Percentiles rank a stretch among this genome's conserved stretches.
Conservation (phyloP, 768 basidiomycete species). For the Guyanaporus albipodus region DNA sequence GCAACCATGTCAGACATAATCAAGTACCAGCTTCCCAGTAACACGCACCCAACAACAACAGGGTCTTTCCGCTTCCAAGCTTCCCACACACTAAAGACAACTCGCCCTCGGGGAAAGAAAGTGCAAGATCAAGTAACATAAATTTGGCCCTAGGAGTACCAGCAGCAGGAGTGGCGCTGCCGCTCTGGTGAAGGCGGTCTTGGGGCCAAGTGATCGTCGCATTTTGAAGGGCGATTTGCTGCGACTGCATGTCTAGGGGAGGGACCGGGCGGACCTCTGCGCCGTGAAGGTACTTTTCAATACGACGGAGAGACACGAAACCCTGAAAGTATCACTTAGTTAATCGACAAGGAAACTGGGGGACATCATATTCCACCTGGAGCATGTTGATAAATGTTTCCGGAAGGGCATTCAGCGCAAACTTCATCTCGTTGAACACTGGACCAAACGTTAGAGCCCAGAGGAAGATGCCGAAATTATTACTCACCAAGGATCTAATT, state of each 20-base stretch:
- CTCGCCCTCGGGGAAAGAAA: conserved; percentile 76
- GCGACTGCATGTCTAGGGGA: conserved; percentile 52
- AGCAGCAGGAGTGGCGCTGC: conserved; percentile 45
- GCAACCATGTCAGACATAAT: conserved; percentile 8
- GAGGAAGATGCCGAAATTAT: not conserved
- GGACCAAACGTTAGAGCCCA: conserved; percentile 6
- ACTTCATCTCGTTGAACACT: conserved; percentile 89
- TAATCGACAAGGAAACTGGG: not conserved
- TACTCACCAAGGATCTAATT: conserved; percentile 40
- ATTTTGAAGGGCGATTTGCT: conserved; percentile 69
- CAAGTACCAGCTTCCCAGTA: not conserved
- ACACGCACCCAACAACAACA: conserved; percentile 61
- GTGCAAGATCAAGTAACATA: conserved; percentile 68
- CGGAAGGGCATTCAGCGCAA: conserved; percentile 81
- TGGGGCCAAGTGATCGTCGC: conserved; percentile 92
- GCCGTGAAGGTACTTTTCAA: conserved; percentile 81
- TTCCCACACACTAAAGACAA: conserved; percentile 86
- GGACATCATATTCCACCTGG: conserved; percentile 44
- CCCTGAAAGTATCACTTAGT: conserved; percentile 38
- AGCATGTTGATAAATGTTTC: conserved; percentile 90
- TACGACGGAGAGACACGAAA: conserved; percentile 81
- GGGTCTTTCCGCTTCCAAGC: conserved; percentile 84
- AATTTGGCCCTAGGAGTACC: conserved; percentile 80
- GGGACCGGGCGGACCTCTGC: conserved; percentile 67
- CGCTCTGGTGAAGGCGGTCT: conserved; percentile 50